Evolutionary conservation across 495 filamentous ascomycete genomes (phyloP).

Genomic region (Staphylotrichum longicolle): DNA sequence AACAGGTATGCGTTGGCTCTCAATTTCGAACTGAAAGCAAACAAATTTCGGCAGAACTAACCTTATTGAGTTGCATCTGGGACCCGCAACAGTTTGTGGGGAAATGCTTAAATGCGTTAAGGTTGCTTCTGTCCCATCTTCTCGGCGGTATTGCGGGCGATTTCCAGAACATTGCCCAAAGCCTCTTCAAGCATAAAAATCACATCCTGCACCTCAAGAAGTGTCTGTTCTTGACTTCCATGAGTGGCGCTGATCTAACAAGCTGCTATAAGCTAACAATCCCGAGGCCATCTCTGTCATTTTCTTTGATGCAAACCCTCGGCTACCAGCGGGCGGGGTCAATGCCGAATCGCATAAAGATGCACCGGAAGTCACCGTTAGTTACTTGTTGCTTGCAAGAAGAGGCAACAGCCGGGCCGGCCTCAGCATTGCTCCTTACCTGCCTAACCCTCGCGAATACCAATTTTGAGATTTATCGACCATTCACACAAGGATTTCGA

Average conservation of each 20-base stretch:
- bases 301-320: constrained; percentile 14
- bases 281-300: not conserved
- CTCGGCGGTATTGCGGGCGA: not conserved
- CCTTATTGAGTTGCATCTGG: not conserved
- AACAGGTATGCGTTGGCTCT: too few species aligned
- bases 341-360: constrained; percentile 6
- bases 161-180: not conserved
- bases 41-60: not conserved
- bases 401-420: not conserved
- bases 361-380: not conserved
- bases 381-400: not conserved
- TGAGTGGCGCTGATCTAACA: too few species aligned
- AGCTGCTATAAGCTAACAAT: not conserved
- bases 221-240: too few species aligned
- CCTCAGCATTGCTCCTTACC: not conserved
- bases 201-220: not conserved
- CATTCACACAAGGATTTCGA: not conserved
- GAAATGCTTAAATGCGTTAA: constrained; percentile 13
- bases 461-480: too few species aligned
- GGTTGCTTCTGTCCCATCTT: constrained; percentile 8
- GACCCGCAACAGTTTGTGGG: not conserved
- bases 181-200: not conserved
- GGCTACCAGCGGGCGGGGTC: not conserved
- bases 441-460: not conserved
- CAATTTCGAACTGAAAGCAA: too few species aligned